A percentile compares a stretch with the other conserved stretches of the same genome.
Conservation (phyloP, 139 green algal genomes). For the Chlorella sp. region DNA sequence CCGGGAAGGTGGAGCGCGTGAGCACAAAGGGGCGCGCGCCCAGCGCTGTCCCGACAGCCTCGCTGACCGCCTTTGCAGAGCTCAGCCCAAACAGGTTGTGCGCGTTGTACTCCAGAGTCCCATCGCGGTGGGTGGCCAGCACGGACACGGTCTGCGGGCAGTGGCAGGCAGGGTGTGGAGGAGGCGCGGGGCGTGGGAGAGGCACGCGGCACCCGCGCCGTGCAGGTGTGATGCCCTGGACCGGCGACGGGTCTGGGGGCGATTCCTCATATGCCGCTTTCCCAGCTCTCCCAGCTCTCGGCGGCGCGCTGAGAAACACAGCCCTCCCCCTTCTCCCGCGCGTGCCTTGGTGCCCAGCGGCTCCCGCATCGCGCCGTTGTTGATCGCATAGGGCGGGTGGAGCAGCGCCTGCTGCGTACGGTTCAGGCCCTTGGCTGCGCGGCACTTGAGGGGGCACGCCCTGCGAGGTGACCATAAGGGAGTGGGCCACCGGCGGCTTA, state of each 20-base stretch:
- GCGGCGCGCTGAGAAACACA: no score
- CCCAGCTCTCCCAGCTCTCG: no score
- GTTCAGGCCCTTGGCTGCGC: slow-evolving; percentile 2
- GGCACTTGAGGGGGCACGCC: not conserved
- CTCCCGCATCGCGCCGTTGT: slow-evolving; percentile 35
- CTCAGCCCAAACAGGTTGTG: slow-evolving; percentile 65
- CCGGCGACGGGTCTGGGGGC: no score
- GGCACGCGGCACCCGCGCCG: no score
- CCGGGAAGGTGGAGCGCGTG: no score
- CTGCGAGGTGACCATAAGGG: not conserved
- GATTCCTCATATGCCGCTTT: no score
- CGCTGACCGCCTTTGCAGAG: slow-evolving; percentile 13
- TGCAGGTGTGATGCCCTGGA: no score
- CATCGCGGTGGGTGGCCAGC: slow-evolving; percentile 37
- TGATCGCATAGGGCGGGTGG: slow-evolving; percentile 62
- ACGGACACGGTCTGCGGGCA: slow-evolving; percentile 43
- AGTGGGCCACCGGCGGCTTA: no score
- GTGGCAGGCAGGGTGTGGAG: not conserved
- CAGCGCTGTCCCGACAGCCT: slow-evolving; percentile 11
- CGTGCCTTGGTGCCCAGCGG: slow-evolving; percentile 30
- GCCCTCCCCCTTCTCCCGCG: no score
- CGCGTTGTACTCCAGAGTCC: slow-evolving; percentile 53
- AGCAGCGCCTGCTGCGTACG: not conserved
- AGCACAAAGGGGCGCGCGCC: slow-evolving; percentile 51
- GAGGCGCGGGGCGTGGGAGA: no score